Base-by-base conservation (phyloP, 208 protist genomes). In the Wallacemonas sp. region DNA sequence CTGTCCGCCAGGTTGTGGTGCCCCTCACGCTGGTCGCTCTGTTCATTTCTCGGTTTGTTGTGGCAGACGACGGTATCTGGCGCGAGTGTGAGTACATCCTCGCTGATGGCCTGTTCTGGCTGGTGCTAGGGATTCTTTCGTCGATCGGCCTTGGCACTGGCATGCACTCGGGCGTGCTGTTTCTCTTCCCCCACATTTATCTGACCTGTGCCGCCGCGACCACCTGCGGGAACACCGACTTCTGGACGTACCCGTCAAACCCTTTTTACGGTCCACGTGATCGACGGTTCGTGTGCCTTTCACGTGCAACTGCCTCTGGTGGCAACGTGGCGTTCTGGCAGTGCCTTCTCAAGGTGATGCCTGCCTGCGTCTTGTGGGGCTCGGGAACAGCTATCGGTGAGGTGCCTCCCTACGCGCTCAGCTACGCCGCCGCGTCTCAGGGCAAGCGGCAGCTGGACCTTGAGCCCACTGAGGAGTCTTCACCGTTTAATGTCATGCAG, bases 351-450 rank as follows among this genome's bases (percentile, higher is more conserved):
- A 89, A 95, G 53, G 75, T 97, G 17, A 44, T 88, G 26, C 78
- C 89, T 5, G 82, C 89, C 30, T 97, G 94, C 62, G 62, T 98
- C 54, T 22, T 97, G 53, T 98, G 97, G 95, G 97, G 97, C 26
- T 77, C 83, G 10, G 97, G 98, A 30, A 99, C 98, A 0, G 98
- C 98, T 12, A 91, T 98, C 19, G 98, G 98, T 32, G 98, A 99
- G 82, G 81, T 99, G 37, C 98, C 97, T 37, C 98, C 98, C 1
- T 99, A 99, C 78, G 89, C 92, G 48, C 77, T 99, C 12, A 97
- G 95, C 61, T 93, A 96, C 67, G 89, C 91, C 1, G 89, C 94
- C 1, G 81, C 89, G 13, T 70, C 78, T 41, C 79, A 93, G 57
- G 69, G 70, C 30, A 83, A 70, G 38, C 59, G 63, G 41, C 74